Conservation (phyloP, 495 filamentous ascomycete species). For the Aspergillus nanangensis region DNA sequence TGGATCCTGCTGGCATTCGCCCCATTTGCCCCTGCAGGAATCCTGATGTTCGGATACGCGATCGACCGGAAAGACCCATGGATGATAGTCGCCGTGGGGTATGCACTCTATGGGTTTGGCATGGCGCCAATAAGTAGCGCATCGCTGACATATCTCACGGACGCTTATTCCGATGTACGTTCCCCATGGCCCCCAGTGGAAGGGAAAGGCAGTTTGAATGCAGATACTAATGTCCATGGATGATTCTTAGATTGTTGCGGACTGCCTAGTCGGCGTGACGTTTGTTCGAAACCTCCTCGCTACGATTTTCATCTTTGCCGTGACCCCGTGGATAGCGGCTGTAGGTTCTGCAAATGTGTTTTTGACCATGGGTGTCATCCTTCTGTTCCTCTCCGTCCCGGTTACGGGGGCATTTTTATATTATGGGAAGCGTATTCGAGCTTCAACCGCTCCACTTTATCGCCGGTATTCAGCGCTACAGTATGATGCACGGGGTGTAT, state of each 20-base stretch:
- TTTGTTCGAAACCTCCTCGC: constrained; percentile 21
- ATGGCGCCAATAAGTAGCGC: neutral
- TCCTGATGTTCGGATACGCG: neutral
- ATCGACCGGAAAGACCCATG: neutral
- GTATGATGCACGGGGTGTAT: neutral
- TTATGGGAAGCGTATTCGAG: constrained; percentile 3
- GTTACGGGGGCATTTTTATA: constrained; percentile 1
- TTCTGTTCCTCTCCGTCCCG: neutral
- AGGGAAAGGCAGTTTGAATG: no score
- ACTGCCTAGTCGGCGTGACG: constrained; percentile 23
- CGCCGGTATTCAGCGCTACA: neutral
- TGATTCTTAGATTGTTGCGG: constrained; percentile 25
- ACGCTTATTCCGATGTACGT: neutral
- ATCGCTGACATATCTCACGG: neutral
- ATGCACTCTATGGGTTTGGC: neutral
- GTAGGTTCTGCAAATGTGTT: constrained; percentile 13
- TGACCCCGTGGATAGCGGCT: constrained; percentile 24
- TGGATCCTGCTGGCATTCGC: constrained; percentile 13
- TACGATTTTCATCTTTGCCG: constrained; percentile 21
- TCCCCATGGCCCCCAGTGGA: neutral
- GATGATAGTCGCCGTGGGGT: neutral
- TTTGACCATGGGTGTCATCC: neutral
- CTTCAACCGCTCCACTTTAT: neutral
- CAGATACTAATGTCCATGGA: no score
- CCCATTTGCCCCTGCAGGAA: neutral